A percentile compares a stretch with the other conserved stretches of the same genome.
These are phyloP conservation scores for Phaeosphaeriaceae sp. DNA, from an alignment of 2,329 filamentous ascomycete genomes.

Conservation along the genomic window DNA sequence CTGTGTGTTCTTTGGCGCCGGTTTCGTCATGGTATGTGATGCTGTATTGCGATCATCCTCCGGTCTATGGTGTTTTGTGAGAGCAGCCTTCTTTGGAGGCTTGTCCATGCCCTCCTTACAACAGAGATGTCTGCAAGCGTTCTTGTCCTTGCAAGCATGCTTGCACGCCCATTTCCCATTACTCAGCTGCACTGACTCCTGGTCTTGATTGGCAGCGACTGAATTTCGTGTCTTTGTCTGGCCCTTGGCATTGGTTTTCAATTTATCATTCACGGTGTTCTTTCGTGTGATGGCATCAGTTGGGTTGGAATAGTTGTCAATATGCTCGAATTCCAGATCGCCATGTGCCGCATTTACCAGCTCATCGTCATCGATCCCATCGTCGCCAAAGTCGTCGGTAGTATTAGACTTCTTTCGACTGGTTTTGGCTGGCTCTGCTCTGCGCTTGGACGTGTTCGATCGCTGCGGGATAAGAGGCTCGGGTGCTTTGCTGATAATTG, in stretches of 20 bases:
- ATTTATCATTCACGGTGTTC: conserved; percentile 27
- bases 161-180: conserved; percentile 80
- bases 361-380: conserved; percentile 60
- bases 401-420: conserved; percentile 13
- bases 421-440: conserved; percentile 21
- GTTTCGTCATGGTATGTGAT: not conserved
- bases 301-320: conserved; percentile 58
- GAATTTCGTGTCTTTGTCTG: conserved; percentile 4
- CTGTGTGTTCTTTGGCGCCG: conserved; percentile 27
- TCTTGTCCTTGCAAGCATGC: conserved; percentile 71
- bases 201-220: conserved; percentile 13
- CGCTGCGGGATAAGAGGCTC: conserved; percentile 21
- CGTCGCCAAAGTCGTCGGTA: conserved; percentile 62
- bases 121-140: conserved; percentile 72
- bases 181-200: conserved; percentile 60
- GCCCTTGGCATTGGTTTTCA: conserved; percentile 9
- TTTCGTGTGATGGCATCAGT: conserved; percentile 21
- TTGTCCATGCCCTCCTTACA: conserved; percentile 75
- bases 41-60: conserved; percentile 11
- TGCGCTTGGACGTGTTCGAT: conserved; percentile 41
- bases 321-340: conserved; percentile 56
- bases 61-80: conserved; percentile 27
- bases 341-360: conserved; percentile 53
- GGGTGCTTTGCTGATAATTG: conserved; percentile 21
- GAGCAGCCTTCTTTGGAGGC: conserved; percentile 56